These are phyloP conservation scores for Phytophthora litchii DNA, from an alignment of 352 stramenopile genomes.

Conservation along the genomic window DNA sequence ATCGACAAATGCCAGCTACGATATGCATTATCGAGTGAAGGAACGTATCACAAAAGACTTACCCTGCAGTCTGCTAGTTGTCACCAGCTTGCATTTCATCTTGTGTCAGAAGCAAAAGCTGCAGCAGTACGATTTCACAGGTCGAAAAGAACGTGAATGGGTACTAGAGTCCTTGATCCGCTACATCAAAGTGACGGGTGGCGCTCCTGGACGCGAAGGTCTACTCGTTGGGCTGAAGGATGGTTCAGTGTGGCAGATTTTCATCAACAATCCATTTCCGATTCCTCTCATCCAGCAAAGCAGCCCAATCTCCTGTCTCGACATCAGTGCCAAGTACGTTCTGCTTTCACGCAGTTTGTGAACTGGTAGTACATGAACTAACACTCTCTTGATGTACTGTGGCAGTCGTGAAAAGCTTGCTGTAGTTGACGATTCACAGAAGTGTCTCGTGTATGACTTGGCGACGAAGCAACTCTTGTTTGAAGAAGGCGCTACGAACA, in stretches of 20 bases:
- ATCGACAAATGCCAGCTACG: constrained; percentile 57
- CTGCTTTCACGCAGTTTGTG: neutral
- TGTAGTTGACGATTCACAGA: constrained; percentile 91
- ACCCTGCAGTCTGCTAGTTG: constrained; percentile 87
- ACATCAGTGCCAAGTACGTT: constrained; percentile 88
- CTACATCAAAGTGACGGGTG: constrained; percentile 93
- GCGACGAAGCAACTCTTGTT: constrained; percentile 91
- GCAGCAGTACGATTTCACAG: constrained; percentile 92
- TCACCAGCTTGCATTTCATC: constrained; percentile 93
- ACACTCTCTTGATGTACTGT: neutral
- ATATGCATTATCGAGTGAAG: constrained; percentile 94
- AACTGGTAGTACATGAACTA: neutral
- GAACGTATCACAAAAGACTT: constrained; percentile 88
- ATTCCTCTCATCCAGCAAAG: constrained; percentile 91
- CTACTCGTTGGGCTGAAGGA: constrained; percentile 93
- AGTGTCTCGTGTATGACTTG: constrained; percentile 92
- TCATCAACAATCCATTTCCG: constrained; percentile 95
- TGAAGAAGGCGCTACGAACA: constrained; percentile 85
- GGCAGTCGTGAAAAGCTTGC: constrained; percentile 86
- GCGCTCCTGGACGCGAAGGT: constrained; percentile 87
- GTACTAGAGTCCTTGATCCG: constrained; percentile 89
- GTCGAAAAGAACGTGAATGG: constrained; percentile 87
- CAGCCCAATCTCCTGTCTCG: constrained; percentile 87
- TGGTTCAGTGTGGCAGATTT: constrained; percentile 92
- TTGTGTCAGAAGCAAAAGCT: constrained; percentile 93